A percentile compares a stretch with the other conserved stretches of the same genome.
phyloP scores from a whole-genome alignment of 768 basidiomycete genomes.

The Cyclocybe cylindracea region DNA sequence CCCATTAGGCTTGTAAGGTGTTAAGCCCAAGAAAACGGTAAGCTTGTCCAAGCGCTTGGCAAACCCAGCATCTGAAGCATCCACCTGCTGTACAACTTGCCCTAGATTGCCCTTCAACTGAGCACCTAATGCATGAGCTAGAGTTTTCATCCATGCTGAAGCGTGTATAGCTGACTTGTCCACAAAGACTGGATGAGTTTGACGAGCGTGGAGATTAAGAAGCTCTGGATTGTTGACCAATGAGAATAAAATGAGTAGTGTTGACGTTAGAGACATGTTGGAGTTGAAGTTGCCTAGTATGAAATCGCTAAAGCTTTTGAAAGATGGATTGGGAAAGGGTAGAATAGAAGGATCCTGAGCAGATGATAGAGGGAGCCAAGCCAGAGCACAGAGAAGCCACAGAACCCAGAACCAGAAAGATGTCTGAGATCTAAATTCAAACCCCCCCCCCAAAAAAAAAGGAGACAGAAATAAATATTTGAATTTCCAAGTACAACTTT shows the following conservation, averaged over 20 bases:
- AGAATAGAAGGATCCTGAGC: no score
- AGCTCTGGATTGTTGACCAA: slow-evolving; percentile 18
- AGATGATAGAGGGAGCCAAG: no score
- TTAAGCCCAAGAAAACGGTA: not conserved
- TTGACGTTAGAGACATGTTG: slow-evolving; percentile 14
- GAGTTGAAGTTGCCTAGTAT: slow-evolving; percentile 12
- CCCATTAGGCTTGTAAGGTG: not conserved
- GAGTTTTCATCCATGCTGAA: not conserved
- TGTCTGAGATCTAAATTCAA: no score
- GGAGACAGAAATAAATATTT: no score
- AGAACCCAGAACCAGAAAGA: no score
- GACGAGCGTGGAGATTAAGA: slow-evolving; percentile 16
- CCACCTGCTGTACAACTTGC: not conserved
- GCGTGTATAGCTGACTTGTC: not conserved
- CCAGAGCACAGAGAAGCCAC: no score
- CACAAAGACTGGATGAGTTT: slow-evolving; percentile 2
- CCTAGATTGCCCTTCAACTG: not conserved
- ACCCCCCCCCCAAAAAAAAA: no score
- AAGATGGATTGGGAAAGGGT: slow-evolving; percentile 14
- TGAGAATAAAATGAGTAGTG: slow-evolving; percentile 17
- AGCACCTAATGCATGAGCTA: not conserved
- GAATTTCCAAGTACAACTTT: no score
- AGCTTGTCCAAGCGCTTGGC: not conserved
- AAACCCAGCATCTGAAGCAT: no score
- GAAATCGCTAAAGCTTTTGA: slow-evolving; percentile 13